Evolutionary conservation across 108 stramenopile species (phyloP), one percentile per base, ranked within the genome.

Genomic region (Seminavis robusta): DNA sequence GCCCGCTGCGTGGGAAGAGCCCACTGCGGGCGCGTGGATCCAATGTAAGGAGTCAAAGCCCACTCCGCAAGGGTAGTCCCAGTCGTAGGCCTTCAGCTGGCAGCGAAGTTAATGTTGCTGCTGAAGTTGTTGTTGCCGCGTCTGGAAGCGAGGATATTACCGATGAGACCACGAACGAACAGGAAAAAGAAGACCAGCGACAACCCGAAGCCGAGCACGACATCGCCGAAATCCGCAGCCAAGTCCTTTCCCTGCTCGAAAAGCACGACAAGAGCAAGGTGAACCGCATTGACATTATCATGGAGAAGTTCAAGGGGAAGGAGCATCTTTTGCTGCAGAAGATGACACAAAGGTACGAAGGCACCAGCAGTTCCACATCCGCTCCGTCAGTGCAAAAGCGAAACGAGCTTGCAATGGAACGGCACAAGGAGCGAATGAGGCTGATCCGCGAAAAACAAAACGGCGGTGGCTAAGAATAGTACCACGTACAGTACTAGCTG

Each of bases 231-330:
- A 80, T 90, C 38, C 80, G 89, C 5, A 54, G 33, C 8, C 41
- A 86, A 38, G 88, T 95, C 4, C 47, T 87, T 41, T 76, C 62
- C 32, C 64, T 92, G 43, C 69, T 95, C 9, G 67, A 92, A 59
- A 69, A 88, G 66, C 52, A 92, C 39, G 94, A 95, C 56, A 86
- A 80, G 54, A 52, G 49, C 17, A 92, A 95, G 65, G 83, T 84
- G 5, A 80, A 80, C 38, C 87, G 88, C 29, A 82, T 95, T 46
- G 88, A 95, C 40, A 73, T 63, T 27, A 74, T 95, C 39, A 90
- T 95, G 88, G 83, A 86, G 21, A 83, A 90, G 48, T 95, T 90
- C 74, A 77, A 84, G 55, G 94, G 94, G 26, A 85, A 87, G 56
- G 90, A 95, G 47, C 50, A 37, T 1, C 74, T 88, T 7, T 57